phyloP scores from a whole-genome alignment of 2,329 filamentous ascomycete species.

The Verticillium tricorpus region DNA sequence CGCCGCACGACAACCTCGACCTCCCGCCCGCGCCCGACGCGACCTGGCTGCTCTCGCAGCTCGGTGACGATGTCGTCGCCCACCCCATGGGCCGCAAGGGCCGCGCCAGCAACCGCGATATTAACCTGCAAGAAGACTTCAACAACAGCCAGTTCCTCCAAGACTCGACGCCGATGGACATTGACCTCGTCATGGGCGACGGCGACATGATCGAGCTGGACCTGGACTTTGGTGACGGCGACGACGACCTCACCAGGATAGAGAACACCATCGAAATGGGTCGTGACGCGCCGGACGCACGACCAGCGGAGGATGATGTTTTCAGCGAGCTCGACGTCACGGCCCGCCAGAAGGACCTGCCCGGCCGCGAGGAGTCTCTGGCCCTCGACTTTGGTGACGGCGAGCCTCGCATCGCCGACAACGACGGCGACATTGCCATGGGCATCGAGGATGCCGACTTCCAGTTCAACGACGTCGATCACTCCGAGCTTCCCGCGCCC shows the following conservation, averaged over 20 bases:
- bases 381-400: constrained; percentile 49
- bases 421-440: constrained; percentile 61
- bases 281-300: constrained; percentile 72
- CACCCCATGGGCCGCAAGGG: constrained; percentile 52
- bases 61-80: constrained; percentile 55
- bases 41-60: constrained; percentile 74
- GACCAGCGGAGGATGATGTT: constrained; percentile 66
- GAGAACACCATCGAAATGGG: constrained; percentile 79
- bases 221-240: constrained; percentile 69
- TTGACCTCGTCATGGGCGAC: constrained; percentile 49
- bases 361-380: constrained; percentile 51
- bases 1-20: constrained; percentile 77
- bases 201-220: constrained; percentile 67
- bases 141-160: constrained; percentile 78
- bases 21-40: constrained; percentile 83
- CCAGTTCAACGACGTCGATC: constrained; percentile 54
- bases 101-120: constrained; percentile 57
- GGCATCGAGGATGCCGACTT: constrained; percentile 61
- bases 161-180: constrained; percentile 55
- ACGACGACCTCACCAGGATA: constrained; percentile 53
- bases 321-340: constrained; percentile 59
- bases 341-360: constrained; percentile 50
- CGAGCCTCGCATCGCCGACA: constrained; percentile 53
- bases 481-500: constrained; percentile 50
- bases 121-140: constrained; percentile 65